Evolutionary conservation across 2,329 filamentous ascomycete genomes (phyloP), one percentile per base, ranked within the genome.

Genomic region (Tolypocladium sp.): DNA sequence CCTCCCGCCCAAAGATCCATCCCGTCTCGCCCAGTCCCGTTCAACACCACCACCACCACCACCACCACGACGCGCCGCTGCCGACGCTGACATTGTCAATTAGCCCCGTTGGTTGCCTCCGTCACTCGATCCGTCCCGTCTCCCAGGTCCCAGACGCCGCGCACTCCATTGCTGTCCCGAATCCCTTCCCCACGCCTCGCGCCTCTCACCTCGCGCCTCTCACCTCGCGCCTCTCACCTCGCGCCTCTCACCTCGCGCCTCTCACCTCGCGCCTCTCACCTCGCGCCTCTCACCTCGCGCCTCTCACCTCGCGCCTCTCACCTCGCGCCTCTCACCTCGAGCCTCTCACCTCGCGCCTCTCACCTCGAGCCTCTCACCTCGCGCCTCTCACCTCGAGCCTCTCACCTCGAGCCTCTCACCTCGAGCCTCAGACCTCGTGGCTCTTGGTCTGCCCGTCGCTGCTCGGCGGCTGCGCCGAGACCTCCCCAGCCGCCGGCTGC

Each of bases 261-360:
- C 73, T 86, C 12, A 10, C 6, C 15, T 49, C 9, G 7, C 20
- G 46, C 46, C 46, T 56, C 74, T 84, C 59, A 79, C 78, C 68
- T 85, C 82, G 62, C 79, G 82, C 65, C 76, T 83, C 73, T 86
- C 12, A 10, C 6, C 15, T 49, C 9, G 7, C 20, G 46, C 46
- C 46, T 56, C 74, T 84, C 59, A 79, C 78, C 68, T 85, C 82
- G 62, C 79, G 82, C 65, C 76, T 83, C 73, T 86, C n/a, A n/a
- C 20, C 41, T n/a, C 41, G 41, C 20, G 41, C 20, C 13, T 22
- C 42, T 15, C n/a, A n/a, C n/a, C n/a, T n/a, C n/a, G n/a, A n/a
- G n/a, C n/a, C n/a, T n/a, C n/a, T n/a, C n/a, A n/a, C 20, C 41
- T n/a, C 41, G 41, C 20, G 41, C 20, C 13, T 22, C 42, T 15